Evolutionary conservation across 176 grass and related monocot genomes (phyloP).

Genomic region (Carex scoparia): DNA sequence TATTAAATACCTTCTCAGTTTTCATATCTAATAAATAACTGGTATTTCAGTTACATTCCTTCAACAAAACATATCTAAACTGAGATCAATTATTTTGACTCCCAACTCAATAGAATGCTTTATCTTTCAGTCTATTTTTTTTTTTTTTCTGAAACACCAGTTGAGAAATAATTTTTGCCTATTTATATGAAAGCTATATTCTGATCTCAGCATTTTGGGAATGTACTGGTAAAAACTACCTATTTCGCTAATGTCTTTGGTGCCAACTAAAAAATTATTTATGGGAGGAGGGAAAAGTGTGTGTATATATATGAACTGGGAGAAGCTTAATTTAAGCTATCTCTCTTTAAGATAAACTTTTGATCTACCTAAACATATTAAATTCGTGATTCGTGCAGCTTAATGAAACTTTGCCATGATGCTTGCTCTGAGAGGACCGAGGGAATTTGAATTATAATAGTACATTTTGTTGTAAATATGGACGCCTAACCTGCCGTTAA

Average conservation of each 20-base stretch:
- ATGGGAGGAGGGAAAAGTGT: background rate
- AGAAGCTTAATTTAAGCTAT: background rate
- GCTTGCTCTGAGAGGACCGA: background rate
- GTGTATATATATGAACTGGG: background rate
- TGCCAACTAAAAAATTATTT: background rate
- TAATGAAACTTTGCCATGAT: too few species aligned
- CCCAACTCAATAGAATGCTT: background rate
- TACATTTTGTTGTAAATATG: background rate
- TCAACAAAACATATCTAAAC: background rate
- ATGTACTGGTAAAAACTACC: background rate
- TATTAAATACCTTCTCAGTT: background rate
- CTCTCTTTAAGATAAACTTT: background rate
- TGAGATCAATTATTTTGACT: background rate
- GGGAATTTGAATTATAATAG: background rate
- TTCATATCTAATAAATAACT: background rate
- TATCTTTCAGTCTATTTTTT: background rate
- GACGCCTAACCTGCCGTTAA: background rate
- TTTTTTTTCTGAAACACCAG: background rate
- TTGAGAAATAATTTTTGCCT: background rate
- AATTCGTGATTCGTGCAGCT: background rate
- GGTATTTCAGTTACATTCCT: background rate
- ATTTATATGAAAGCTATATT: background rate
- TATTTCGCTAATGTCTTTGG: background rate
- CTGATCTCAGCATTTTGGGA: background rate
- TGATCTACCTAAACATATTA: background rate